Evolutionary conservation across 2,329 filamentous ascomycete species (phyloP), one percentile per base, ranked within the genome.

Genomic region (Colletotrichum somersetense): DNA sequence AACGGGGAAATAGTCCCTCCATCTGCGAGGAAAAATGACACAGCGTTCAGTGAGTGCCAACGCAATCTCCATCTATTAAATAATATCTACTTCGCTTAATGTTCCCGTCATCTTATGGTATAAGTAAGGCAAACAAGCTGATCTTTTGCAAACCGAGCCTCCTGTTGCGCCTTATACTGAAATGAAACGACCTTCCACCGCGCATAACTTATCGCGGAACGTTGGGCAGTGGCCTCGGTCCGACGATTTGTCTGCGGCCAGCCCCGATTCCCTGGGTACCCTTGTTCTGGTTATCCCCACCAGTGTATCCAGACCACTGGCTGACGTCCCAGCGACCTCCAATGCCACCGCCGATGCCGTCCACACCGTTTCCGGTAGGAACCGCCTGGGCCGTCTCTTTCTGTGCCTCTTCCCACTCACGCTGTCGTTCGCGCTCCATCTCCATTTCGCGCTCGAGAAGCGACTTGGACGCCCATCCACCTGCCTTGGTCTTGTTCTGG

Each of bases 381-480:
- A 85, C 84, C 0, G 88, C 86, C 67, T 86, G 86, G 30, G 89
- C 88, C 23, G 89, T 88, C 75, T 89, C 89, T 77, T 89, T 85
- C 81, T 96, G 93, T 1, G 89, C 85, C 74, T 93, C 89, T 80
- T 96, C 93, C 93, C 93, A 95, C 79, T 95, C 93, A 67, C 86
- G 87, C 82, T 95, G 93, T 18, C 92, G 86, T 82, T 94, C 89
- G 11, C 93, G 86, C 81, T 95, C 93, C 79, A 92, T 85, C 80
- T 95, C 92, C 91, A 95, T 94, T 81, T 95, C 93, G 38, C 91
- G 89, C 81, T 95, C 93, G 1, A 95, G 87, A 12, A 95, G 85
- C 0, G 91, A 92, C 83, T 92, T 93, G 74, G 87, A 87, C 1
- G 90, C 90, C 88, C 87, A 90, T 0, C 89, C 89, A 38, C 84